These are phyloP conservation scores for Melianthus villosus DNA, from an alignment of 441 rosid species.

Conservation along the genomic window DNA sequence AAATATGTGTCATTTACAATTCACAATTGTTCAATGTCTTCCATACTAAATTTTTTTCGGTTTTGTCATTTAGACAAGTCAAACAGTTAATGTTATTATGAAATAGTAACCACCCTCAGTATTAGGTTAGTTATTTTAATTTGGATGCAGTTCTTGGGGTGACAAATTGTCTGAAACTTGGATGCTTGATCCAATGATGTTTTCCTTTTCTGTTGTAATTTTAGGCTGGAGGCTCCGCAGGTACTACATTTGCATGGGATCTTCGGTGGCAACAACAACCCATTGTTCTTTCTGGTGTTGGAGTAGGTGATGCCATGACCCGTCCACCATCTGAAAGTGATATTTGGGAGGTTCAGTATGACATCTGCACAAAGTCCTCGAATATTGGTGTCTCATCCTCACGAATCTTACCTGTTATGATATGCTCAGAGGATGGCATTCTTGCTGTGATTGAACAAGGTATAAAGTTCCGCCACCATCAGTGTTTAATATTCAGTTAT, in stretches of 20 bases:
- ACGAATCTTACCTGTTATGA: constrained; percentile 62
- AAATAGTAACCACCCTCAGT: no score
- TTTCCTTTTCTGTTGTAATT: constrained; percentile 8
- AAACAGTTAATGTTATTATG: no score
- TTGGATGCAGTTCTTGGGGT: background rate
- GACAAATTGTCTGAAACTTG: background rate
- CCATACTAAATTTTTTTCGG: no score
- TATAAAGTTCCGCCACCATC: no score
- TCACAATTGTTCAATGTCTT: no score
- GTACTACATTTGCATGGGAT: constrained; percentile 82
- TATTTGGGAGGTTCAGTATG: constrained; percentile 84
- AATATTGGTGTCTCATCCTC: constrained; percentile 44
- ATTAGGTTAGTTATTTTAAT: no score
- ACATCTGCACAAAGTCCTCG: constrained; percentile 36
- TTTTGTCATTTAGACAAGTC: no score
- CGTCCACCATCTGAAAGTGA: constrained; percentile 58
- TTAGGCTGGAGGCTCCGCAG: constrained; percentile 87
- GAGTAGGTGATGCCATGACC: constrained; percentile 19
- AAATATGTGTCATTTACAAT: no score
- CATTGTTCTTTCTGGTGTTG: constrained; percentile 50
- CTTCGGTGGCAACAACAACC: constrained; percentile 60
- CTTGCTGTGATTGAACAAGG: constrained; percentile 70
- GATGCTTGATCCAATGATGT: background rate
- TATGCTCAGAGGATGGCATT: constrained; percentile 86
- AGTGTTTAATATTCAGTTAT: no score